Evolutionary conservation across 805 yeast species (phyloP).

Genomic region (Suhomyces kilbournensis): DNA sequence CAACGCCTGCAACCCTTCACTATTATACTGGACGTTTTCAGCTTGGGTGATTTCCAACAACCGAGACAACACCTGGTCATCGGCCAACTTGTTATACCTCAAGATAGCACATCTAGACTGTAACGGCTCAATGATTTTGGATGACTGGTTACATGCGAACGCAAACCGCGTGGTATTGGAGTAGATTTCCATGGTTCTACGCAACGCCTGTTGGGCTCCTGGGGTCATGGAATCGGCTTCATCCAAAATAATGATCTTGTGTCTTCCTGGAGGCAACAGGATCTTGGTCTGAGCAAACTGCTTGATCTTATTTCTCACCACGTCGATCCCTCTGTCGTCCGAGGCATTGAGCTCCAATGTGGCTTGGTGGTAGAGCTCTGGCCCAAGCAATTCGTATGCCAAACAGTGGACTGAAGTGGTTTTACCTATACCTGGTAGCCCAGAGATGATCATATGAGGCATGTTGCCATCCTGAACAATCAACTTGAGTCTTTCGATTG

Average conservation of each 20-base stretch:
- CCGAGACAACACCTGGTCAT: slow-evolving; percentile 79
- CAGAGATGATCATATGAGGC: slow-evolving; percentile 96
- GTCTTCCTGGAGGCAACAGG: slow-evolving; percentile 81
- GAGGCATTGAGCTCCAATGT: slow-evolving; percentile 92
- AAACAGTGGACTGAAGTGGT: slow-evolving; percentile 91
- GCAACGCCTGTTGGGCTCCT: slow-evolving; percentile 91
- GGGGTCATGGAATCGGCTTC: slow-evolving; percentile 98
- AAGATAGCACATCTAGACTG: slow-evolving; percentile 96
- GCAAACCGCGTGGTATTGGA: slow-evolving; percentile 96
- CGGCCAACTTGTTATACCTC: slow-evolving; percentile 75
- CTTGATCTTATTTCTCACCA: slow-evolving; percentile 89
- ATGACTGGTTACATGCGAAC: slow-evolving; percentile 95
- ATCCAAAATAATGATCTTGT: slow-evolving; percentile 88
- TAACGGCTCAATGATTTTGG: slow-evolving; percentile 92
- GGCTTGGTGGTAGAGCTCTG: slow-evolving; percentile 66
- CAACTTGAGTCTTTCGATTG: slow-evolving; percentile 75
- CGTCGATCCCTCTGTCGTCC: slow-evolving; percentile 97
- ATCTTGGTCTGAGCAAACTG: slow-evolving; percentile 95
- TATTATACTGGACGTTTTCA: slow-evolving; percentile 75
- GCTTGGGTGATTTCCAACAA: slow-evolving; percentile 63
- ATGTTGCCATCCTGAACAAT: slow-evolving; percentile 92
- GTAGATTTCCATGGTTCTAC: slow-evolving; percentile 93
- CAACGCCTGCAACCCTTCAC: slow-evolving; percentile 89
- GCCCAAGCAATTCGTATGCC: slow-evolving; percentile 78
- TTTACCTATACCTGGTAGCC: slow-evolving; percentile 96